Conservation (phyloP, 768 basidiomycete species). For the Russula sp. region DNA sequence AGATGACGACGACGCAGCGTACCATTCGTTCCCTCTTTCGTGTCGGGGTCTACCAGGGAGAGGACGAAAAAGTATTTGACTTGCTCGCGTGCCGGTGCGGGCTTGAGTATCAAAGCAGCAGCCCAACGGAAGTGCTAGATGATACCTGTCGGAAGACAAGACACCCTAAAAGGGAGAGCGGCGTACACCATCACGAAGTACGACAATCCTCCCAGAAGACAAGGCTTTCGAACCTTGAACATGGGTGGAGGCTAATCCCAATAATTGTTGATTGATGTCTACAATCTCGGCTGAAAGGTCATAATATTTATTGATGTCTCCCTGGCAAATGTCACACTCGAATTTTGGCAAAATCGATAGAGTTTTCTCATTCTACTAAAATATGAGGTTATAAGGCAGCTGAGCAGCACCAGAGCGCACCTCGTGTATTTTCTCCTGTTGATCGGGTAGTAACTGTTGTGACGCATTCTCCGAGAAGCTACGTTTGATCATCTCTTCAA, state of each 20-base stretch:
- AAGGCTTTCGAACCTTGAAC: slow-evolving; percentile 64
- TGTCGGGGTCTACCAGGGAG: slow-evolving; percentile 57
- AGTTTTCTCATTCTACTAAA: slow-evolving; percentile 59
- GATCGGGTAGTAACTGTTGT: slow-evolving; percentile 85
- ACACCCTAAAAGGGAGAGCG: background rate
- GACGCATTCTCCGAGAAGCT: slow-evolving; percentile 98
- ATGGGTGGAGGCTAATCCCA: slow-evolving; percentile 51
- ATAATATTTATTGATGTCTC: slow-evolving; percentile 72
- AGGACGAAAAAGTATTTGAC: slow-evolving; percentile 59
- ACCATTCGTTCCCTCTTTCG: slow-evolving; percentile 53
- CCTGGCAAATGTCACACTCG: slow-evolving; percentile 57
- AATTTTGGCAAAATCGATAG: slow-evolving; percentile 58
- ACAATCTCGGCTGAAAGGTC: slow-evolving; percentile 59
- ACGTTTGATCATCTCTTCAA: slow-evolving; percentile 99
- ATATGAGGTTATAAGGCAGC: slow-evolving; percentile 8
- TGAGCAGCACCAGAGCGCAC: slow-evolving; percentile 35
- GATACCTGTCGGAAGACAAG: slow-evolving; percentile 2
- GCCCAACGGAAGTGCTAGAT: slow-evolving; percentile 67
- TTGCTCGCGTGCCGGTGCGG: slow-evolving; percentile 43
- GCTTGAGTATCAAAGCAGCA: slow-evolving; percentile 64
- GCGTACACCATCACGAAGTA: slow-evolving; percentile 76
- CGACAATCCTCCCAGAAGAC: slow-evolving; percentile 66
- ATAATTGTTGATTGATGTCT: slow-evolving; percentile 51
- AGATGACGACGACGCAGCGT: slow-evolving; percentile 3
- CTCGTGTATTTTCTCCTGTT: slow-evolving; percentile 81